Base-by-base conservation (phyloP, 176 grass and related monocot species). In the Cocos nucifera region DNA sequence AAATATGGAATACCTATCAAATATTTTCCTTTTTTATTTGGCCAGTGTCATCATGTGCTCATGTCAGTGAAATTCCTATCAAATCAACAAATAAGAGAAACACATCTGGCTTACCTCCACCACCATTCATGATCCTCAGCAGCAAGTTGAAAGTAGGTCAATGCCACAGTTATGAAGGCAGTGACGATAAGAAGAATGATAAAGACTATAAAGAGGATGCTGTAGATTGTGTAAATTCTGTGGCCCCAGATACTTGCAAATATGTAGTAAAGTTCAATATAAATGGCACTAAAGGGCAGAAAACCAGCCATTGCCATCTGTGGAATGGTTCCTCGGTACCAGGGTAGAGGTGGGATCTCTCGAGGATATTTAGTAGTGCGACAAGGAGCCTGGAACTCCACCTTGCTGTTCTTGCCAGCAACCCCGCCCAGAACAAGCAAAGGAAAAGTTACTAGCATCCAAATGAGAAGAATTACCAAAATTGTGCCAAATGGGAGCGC, bases 261-360 rank as follows among this genome's bases (percentile, higher is more conserved):
- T 5, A 61, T 61, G 29, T 61, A 61, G 58, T 61, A 61, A 61
- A 61, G 58, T 61, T 61, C 58, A 61, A 61, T 61, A 27, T 61
- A 61, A 61, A 61, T 61, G 58, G 58, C 58, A 32, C 58, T 61
- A 18, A 61, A 61, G 27, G 58, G 58, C 18, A 61, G 58, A 61
- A 61, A 61, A 61, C 58, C 58, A 61, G 58, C 58, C 58, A 61
- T 61, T 61, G 58, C 58, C 58, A 61, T 61, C 30, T 61, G 58
- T 39, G 58, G 58, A 32, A 61, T 61, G 25, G 58, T 61, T n/a
- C 28, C 58, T 6, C 58, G 58, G 27, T 61, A 61, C 58, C 58
- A 61, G 8, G 58, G 58, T 1, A 61, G 58, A 30, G 58, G 58
- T 29, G 58, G 58, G 27, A 61, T 61, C 28, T 61, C 58, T 61